Conservation (phyloP, 345 rosid genomes). For the Arabis alpina region DNA sequence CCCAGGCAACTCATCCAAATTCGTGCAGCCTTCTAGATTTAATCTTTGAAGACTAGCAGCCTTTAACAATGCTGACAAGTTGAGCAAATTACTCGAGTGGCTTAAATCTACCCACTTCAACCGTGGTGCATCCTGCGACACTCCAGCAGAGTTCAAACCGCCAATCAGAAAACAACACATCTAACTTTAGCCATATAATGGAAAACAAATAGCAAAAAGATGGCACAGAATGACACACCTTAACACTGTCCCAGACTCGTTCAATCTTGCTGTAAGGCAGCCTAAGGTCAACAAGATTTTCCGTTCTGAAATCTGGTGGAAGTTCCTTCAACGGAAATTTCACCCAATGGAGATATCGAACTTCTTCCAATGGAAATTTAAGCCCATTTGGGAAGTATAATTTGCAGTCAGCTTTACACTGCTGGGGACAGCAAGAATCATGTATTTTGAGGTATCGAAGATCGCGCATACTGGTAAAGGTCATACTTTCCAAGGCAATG, state of each 20-base stretch:
- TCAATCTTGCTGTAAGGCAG: too few relatives aligned
- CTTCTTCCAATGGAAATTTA: not conserved
- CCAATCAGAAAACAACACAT: too few relatives aligned
- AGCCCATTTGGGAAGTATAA: not conserved
- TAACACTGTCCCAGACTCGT: constrained; percentile 13
- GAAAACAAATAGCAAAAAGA: too few relatives aligned
- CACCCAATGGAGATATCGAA: constrained; percentile 9
- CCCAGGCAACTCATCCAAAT: not conserved
- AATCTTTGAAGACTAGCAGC: constrained; percentile 25
- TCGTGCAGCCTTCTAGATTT: constrained; percentile 7
- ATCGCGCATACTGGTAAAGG: not conserved
- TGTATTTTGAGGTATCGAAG: constrained; percentile 19
- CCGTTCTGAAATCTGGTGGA: constrained; percentile 15
- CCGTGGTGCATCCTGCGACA: constrained; percentile 15
- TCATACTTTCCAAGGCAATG: not conserved
- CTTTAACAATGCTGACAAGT: constrained; percentile 10
- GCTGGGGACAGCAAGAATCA: not conserved
- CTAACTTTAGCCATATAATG: too few relatives aligned
- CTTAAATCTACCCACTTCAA: constrained; percentile 22
- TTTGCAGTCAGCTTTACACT: not conserved
- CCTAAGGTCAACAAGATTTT: constrained; percentile 22
- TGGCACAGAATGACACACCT: not conserved
- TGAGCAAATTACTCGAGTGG: not conserved
- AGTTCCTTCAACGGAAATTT: constrained; percentile 18
- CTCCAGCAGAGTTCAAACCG: not conserved